Percentiles rank a stretch among this genome's conserved stretches.
These are phyloP conservation scores for Neurospora africana DNA, from an alignment of 495 filamentous ascomycete genomes.

Conservation along the genomic window DNA sequence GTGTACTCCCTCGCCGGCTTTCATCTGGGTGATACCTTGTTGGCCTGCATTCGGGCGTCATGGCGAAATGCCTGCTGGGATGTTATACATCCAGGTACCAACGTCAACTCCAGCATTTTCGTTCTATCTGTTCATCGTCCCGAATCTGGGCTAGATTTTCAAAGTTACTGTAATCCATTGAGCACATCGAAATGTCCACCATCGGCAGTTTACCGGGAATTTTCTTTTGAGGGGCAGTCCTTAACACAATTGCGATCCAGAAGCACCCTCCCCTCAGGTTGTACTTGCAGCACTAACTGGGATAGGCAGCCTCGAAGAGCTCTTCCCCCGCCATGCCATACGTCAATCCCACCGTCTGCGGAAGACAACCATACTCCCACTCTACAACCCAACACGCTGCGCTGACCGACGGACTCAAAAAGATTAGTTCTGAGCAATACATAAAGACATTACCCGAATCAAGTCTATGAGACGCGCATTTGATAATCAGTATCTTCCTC, in stretches of 20 bases:
- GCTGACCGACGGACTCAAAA: not conserved
- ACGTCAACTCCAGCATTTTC: not conserved
- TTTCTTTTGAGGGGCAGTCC: not conserved
- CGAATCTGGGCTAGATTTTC: not conserved
- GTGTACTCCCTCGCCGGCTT: not conserved
- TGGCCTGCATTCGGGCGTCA: not conserved
- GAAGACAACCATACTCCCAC: not conserved
- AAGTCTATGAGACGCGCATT: not conserved
- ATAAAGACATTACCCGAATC: not conserved
- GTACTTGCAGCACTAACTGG: not conserved
- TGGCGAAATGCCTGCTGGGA: not conserved
- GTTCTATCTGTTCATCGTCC: not conserved
- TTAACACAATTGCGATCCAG: not conserved
- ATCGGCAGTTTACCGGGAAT: not conserved
- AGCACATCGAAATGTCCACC: not conserved
- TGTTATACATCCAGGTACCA: not conserved
- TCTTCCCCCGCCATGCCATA: constrained; percentile 10
- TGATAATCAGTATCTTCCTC: not conserved
- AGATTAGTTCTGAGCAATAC: not conserved
- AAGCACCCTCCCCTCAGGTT: not conserved
- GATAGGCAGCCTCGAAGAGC: not conserved
- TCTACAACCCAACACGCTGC: not conserved
- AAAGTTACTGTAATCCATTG: not conserved
- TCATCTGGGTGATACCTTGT: not conserved
- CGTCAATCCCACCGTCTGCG: constrained; percentile 7